A percentile compares a stretch with the other conserved stretches of the same genome.
These are phyloP conservation scores for Aleurites moluccanus DNA, from an alignment of 441 rosid species.

Conservation along the genomic window DNA sequence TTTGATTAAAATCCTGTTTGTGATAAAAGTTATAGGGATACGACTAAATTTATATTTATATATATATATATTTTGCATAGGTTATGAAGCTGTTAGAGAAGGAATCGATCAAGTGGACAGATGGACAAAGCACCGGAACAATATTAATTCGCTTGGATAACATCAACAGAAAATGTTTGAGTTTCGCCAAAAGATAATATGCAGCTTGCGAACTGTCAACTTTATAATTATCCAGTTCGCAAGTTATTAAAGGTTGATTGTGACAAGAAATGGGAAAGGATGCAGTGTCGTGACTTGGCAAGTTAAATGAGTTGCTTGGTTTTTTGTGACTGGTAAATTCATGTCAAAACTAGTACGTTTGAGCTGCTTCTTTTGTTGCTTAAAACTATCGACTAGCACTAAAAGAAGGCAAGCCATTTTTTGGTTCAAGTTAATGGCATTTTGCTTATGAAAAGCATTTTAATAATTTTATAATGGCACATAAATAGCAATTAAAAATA, in stretches of 20 bases:
- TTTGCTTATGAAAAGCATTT: background rate
- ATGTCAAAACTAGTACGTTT: background rate
- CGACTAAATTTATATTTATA: background rate
- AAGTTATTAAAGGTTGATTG: background rate
- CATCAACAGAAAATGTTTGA: constrained; percentile 44
- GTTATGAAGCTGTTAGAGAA: constrained; percentile 47
- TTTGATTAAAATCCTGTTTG: background rate
- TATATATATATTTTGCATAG: constrained; percentile 24
- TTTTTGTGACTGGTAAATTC: background rate
- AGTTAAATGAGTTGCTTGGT: background rate
- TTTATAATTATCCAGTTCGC: background rate
- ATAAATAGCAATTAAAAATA: too few relatives aligned
- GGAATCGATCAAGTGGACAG: constrained; percentile 52
- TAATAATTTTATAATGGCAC: too few relatives aligned
- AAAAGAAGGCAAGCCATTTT: background rate
- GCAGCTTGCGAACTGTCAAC: constrained; percentile 3
- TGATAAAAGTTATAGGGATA: background rate
- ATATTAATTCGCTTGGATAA: constrained; percentile 41
- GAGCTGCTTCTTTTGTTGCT: background rate
- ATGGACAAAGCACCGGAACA: constrained; percentile 40
- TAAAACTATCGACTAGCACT: background rate
- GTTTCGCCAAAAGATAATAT: constrained; percentile 41
- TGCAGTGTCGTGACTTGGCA: background rate
- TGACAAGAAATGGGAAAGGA: background rate
- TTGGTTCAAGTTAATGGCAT: background rate